A percentile compares a stretch with the other conserved stretches of the same genome.
These are phyloP conservation scores for Symbiodinium natans DNA, from an alignment of 73 alveolate species.

Conservation along the genomic window DNA sequence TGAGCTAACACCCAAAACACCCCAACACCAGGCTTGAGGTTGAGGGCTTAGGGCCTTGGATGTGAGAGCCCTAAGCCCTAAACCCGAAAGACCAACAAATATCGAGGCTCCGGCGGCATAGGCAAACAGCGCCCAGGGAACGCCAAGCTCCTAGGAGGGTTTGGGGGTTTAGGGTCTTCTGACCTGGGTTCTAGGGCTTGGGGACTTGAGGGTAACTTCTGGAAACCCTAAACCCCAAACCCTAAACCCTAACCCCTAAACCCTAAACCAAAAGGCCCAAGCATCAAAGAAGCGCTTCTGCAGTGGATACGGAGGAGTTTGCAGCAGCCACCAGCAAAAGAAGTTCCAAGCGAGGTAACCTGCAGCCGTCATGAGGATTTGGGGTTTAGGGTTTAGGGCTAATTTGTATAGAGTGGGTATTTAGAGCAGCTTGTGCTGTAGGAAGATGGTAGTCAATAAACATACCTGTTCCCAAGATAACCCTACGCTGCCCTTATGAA, in stretches of 20 bases:
- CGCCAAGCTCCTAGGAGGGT: slow-evolving; percentile 52
- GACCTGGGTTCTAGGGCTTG: neutral
- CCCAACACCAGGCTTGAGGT: too few species aligned
- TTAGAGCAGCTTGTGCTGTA: too few species aligned
- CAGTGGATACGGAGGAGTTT: slow-evolving; percentile 61
- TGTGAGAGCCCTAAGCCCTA: too few species aligned
- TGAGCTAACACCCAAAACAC: too few species aligned
- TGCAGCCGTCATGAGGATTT: neutral
- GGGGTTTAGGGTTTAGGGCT: neutral
- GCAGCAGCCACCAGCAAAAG: slow-evolving; percentile 92
- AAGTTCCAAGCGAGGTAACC: slow-evolving; percentile 65
- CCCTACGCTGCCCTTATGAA: too few species aligned
- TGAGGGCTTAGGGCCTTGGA: too few species aligned
- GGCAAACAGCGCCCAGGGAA: slow-evolving; percentile 77
- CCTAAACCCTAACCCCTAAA: too few species aligned
- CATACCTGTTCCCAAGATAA: too few species aligned
- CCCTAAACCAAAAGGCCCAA: neutral
- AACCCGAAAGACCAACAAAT: neutral
- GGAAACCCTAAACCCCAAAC: too few species aligned
- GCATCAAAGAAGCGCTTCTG: slow-evolving; percentile 60
- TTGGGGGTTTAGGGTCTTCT: neutral
- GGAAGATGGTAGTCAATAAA: too few species aligned
- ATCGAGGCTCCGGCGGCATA: slow-evolving; percentile 26
- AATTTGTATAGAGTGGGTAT: too few species aligned
- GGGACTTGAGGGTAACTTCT: too few species aligned